Evolutionary conservation across 331 rosid species (phyloP).

Genomic region (Pyracantha coccinea): DNA sequence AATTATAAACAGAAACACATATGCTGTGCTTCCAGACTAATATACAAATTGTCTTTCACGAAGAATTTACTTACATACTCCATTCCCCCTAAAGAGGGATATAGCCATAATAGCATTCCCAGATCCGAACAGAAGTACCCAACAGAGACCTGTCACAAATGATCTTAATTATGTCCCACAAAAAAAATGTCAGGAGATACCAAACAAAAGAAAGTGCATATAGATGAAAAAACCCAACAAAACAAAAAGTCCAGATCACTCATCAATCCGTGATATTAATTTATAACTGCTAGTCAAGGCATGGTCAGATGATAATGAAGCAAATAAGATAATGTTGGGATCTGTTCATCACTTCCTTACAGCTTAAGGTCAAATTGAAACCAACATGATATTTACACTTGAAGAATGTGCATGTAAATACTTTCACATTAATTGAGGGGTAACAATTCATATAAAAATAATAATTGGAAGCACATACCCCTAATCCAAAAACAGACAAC

Average conservation of each 20-base stretch:
- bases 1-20: background rate
- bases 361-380: background rate
- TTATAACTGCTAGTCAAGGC: background rate
- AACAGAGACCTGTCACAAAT: constrained; percentile 35
- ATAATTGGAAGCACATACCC: constrained; percentile 28
- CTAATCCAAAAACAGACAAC: constrained; percentile 36
- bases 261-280: background rate
- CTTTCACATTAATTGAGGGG: background rate
- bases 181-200: background rate
- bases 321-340: too few species aligned
- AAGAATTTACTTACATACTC: constrained; percentile 40
- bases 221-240: background rate
- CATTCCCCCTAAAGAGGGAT: constrained; percentile 46
- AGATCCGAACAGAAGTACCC: constrained; percentile 48
- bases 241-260: background rate
- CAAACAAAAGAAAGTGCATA: background rate
- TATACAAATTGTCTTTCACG: background rate
- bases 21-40: background rate
- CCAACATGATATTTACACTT: background rate
- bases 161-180: background rate
- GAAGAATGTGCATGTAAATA: background rate
- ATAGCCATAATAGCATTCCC: constrained; percentile 41
- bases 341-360: background rate
- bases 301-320: background rate
- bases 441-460: background rate